phyloP scores from a whole-genome alignment of 2,329 filamentous ascomycete genomes.

The Colletotrichum costaricense region DNA sequence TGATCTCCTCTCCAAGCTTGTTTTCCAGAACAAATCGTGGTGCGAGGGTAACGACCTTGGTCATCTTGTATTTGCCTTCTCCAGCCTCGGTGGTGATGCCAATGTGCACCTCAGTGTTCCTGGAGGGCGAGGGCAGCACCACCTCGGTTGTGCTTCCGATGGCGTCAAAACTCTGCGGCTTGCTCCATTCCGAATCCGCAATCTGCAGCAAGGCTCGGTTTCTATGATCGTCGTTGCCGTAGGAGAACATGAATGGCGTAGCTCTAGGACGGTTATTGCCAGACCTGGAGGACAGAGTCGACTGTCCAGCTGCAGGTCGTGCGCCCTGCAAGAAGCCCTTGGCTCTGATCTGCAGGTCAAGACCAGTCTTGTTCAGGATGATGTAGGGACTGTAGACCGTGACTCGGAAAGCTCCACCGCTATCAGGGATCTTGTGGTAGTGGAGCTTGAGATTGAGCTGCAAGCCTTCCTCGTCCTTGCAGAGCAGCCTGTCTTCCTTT shows the following conservation, averaged over 20 bases:
- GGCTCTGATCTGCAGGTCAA: conserved; percentile 87
- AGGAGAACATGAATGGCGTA: conserved; percentile 96
- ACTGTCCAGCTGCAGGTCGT: conserved; percentile 85
- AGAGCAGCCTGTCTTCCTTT: conserved; percentile 80
- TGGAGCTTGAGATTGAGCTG: conserved; percentile 86
- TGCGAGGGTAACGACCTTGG: conserved; percentile 92
- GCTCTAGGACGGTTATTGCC: conserved; percentile 75
- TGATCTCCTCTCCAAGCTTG: conserved; percentile 87
- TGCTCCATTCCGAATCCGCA: conserved; percentile 94
- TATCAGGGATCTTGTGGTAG: conserved; percentile 90
- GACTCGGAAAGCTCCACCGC: conserved; percentile 95
- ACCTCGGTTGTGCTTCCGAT: conserved; percentile 94
- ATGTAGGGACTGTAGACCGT: conserved; percentile 96
- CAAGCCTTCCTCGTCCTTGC: conserved; percentile 87
- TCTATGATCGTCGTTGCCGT: conserved; percentile 85
- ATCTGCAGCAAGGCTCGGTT: conserved; percentile 91
- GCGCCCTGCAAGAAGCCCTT: conserved; percentile 90
- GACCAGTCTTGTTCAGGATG: conserved; percentile 92
- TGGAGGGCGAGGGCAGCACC: conserved; percentile 78
- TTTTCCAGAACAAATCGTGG: conserved; percentile 96
- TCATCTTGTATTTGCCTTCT: conserved; percentile 97
- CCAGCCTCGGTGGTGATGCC: conserved; percentile 91
- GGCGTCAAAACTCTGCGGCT: conserved; percentile 96
- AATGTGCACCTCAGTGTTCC: conserved; percentile 85
- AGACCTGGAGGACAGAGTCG: conserved; percentile 61